Percentiles rank a stretch among this genome's conserved stretches.
Evolutionary conservation across 2,329 filamentous ascomycete genomes (phyloP).

Genomic region (Penicillium griseofulvum): DNA sequence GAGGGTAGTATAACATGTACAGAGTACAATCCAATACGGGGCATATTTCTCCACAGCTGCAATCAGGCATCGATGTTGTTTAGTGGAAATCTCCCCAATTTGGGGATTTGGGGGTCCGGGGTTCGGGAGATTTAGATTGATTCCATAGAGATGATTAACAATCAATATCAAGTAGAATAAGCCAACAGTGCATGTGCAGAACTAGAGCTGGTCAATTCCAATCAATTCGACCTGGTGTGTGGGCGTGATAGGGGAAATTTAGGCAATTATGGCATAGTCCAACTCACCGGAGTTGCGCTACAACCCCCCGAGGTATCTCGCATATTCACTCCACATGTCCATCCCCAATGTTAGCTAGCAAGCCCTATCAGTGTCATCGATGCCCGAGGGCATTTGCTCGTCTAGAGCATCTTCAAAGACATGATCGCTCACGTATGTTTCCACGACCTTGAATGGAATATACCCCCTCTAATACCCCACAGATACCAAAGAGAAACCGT

Average conservation of each 20-base stretch:
- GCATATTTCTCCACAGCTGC: neutral
- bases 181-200: neutral
- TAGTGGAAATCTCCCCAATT: neutral
- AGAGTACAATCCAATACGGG: neutral
- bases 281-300: neutral
- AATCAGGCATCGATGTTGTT: neutral
- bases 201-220: neutral
- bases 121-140: neutral
- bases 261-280: neutral
- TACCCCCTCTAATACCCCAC: constrained; percentile 7
- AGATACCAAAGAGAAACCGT: constrained; percentile 40
- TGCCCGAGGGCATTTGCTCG: constrained; percentile 33
- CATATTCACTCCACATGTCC: neutral
- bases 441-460: neutral
- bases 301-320: neutral
- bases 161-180: neutral
- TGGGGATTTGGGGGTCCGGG: neutral
- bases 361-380: constrained; percentile 31
- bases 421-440: constrained; percentile 35
- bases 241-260: neutral
- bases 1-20: neutral
- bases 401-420: constrained; percentile 36
- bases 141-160: neutral
- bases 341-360: constrained; percentile 14
- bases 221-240: neutral